Conservation (phyloP, 768 basidiomycete species). For the Amanita fuliginea region DNA sequence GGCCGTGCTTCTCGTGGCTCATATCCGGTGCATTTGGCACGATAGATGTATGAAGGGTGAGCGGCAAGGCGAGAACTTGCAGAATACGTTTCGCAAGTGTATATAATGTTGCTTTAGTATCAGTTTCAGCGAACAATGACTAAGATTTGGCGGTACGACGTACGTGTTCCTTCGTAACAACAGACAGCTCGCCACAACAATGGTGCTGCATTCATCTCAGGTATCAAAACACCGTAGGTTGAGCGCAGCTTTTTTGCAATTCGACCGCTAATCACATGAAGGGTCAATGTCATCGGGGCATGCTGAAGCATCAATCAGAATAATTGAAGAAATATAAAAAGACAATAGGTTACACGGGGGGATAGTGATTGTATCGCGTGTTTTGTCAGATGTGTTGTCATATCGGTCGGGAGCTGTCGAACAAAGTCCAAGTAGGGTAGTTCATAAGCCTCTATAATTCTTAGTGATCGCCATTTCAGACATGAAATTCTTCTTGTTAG, state of each 20-base stretch:
- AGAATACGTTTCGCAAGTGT: conserved; percentile 49
- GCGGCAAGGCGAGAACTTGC: conserved; percentile 41
- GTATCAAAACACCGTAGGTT: conserved; percentile 48
- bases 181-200: conserved; percentile 70
- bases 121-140: neutral
- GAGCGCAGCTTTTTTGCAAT: conserved; percentile 47
- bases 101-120: conserved; percentile 52
- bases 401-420: conserved; percentile 44
- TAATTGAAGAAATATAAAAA: neutral
- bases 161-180: conserved; percentile 65
- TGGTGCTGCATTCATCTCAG: conserved; percentile 67
- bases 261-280: conserved; percentile 54
- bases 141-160: conserved; percentile 18
- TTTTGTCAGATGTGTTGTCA: conserved; percentile 66
- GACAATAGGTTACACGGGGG: conserved; percentile 44
- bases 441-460: conserved; percentile 62
- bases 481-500: neutral
- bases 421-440: conserved; percentile 75
- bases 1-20: conserved; percentile 35
- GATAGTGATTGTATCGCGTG: conserved; percentile 56
- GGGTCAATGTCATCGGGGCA: conserved; percentile 41
- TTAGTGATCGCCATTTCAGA: conserved; percentile 19
- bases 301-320: conserved; percentile 29
- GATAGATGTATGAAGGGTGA: conserved; percentile 39
- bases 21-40: conserved; percentile 22